Evolutionary conservation across 2,329 filamentous ascomycete species (phyloP).

Genomic region (Trichophyton verrucosum): DNA sequence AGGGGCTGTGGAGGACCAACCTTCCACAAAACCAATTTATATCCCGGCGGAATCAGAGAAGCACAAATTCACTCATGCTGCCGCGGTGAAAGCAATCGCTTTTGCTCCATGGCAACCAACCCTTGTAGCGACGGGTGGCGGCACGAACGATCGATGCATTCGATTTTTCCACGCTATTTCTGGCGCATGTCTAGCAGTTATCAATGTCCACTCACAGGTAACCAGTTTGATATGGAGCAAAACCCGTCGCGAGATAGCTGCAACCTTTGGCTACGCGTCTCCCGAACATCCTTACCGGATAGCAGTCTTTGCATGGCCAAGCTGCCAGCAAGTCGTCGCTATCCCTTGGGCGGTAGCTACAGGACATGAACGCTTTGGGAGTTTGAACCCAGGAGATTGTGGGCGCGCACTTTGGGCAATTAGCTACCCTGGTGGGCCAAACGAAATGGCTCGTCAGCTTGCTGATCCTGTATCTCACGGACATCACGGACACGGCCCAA

Average conservation of each 20-base stretch:
- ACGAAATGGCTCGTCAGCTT: constrained; percentile 15
- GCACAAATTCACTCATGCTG: constrained; percentile 65
- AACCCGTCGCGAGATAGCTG: constrained; percentile 73
- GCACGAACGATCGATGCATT: constrained; percentile 87
- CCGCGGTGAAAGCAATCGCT: constrained; percentile 90
- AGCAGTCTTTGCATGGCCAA: constrained; percentile 89
- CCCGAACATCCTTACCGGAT: constrained; percentile 82
- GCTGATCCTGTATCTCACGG: background rate
- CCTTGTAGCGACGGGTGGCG: constrained; percentile 79
- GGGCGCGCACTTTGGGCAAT: constrained; percentile 68
- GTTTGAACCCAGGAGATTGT: constrained; percentile 23
- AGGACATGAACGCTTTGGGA: constrained; percentile 19
- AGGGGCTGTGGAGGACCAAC: background rate
- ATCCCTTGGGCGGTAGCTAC: constrained; percentile 64
- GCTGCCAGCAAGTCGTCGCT: constrained; percentile 70
- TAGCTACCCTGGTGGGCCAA: constrained; percentile 58
- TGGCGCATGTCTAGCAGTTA: constrained; percentile 73
- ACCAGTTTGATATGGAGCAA: constrained; percentile 86
- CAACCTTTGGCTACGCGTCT: constrained; percentile 86
- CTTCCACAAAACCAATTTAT: constrained; percentile 28
- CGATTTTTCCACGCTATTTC: constrained; percentile 87
- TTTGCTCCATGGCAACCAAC: constrained; percentile 91
- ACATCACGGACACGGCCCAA: background rate
- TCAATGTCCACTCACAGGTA: constrained; percentile 85
- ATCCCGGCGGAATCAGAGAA: constrained; percentile 48